Base-by-base conservation (phyloP, 805 yeast genomes). In the Spathaspora arborariae region DNA sequence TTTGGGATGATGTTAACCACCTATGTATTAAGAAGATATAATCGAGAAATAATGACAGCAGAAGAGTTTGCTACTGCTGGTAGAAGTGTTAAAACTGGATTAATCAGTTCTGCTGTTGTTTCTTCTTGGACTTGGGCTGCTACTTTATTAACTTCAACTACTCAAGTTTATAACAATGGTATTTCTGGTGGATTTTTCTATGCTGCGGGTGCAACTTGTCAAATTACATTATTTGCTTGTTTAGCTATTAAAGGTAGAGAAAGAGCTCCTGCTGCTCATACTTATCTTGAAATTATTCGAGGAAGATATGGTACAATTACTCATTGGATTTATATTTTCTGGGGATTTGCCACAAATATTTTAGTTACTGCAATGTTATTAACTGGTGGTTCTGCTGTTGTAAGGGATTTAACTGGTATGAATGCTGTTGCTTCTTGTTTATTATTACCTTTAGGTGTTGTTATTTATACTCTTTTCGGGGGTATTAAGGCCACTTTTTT, bases 61-160 rank as follows among this genome's bases (percentile, higher is more conserved):
- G 97, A 91, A 68, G 96, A 90, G 61, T 91, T 91, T 56, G 81
- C 95, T 2, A 90, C 97, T 4, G 96, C 97, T 30, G 96, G 96
- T 53, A 79, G 96, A 61, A 75, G 88, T 3, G 95, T 91, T 37
- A 86, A 85, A 56, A 82, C 92, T 0, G 94, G 94, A 42, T 72
- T 91, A 54, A 84, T 89, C 51, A 83, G 92, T 4, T 83, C 96
- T 6, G 96, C 96, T 6, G 97, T 91, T 24, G 96, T 90, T 7
- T 83, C 92, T 10, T 83, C 92, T 7, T 91, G 98, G 98, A 89
- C 97, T 11, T 72, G 77, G 77, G 68, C 74, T 35, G 74, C 74
- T n/a, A 64, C 65, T n/a, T 55, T 64, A 22, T 59, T 66, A 42
- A 66, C 69, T 19, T 60, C 62, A 13, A 80, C 95, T 1, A 80